A percentile compares a stretch with the other conserved stretches of the same genome.
Conservation (phyloP, 169 alveolate genomes). For the Eimeria falciformis region DNA sequence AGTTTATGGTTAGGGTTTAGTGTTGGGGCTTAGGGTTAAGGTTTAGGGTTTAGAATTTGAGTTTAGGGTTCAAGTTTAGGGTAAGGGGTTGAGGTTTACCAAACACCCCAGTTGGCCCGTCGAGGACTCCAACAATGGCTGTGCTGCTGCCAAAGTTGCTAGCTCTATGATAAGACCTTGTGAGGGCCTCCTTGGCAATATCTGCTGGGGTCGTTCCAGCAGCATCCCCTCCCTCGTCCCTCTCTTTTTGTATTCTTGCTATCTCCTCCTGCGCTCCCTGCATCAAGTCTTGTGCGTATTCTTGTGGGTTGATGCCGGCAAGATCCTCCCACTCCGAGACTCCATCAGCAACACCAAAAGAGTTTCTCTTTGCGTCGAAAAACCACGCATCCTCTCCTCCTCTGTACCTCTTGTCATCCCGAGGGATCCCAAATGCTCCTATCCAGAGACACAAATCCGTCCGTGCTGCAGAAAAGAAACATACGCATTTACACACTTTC, state of each 20-base stretch:
- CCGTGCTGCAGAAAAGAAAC: not conserved
- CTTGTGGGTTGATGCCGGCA: slow-evolving; percentile 80
- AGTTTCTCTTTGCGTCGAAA: slow-evolving; percentile 63
- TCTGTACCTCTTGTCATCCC: slow-evolving; percentile 80
- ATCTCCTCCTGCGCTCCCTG: slow-evolving; percentile 35
- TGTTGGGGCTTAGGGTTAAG: not conserved
- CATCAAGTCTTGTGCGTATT: slow-evolving; percentile 79
- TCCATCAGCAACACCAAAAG: slow-evolving; percentile 84
- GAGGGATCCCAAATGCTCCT: slow-evolving; percentile 80
- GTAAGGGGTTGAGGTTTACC: slow-evolving; percentile 3
- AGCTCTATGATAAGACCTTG: slow-evolving; percentile 41
- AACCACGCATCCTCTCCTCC: slow-evolving; percentile 86
- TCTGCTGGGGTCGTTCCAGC: slow-evolving; percentile 14
- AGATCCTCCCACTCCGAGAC: slow-evolving; percentile 83
- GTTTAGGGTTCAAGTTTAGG: no score
- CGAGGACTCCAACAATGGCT: slow-evolving; percentile 68
- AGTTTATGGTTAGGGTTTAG: not conserved
- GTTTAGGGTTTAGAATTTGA: not conserved
- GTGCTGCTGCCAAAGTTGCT: slow-evolving; percentile 68
- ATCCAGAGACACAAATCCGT: slow-evolving; percentile 77
- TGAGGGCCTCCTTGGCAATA: slow-evolving; percentile 39
- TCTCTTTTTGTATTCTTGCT: not conserved
- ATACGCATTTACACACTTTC: not conserved
- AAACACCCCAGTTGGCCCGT: slow-evolving; percentile 34
- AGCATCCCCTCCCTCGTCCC: not conserved